Evolutionary conservation across 768 basidiomycete species (phyloP).

Genomic region (Boletus sensibilis): DNA sequence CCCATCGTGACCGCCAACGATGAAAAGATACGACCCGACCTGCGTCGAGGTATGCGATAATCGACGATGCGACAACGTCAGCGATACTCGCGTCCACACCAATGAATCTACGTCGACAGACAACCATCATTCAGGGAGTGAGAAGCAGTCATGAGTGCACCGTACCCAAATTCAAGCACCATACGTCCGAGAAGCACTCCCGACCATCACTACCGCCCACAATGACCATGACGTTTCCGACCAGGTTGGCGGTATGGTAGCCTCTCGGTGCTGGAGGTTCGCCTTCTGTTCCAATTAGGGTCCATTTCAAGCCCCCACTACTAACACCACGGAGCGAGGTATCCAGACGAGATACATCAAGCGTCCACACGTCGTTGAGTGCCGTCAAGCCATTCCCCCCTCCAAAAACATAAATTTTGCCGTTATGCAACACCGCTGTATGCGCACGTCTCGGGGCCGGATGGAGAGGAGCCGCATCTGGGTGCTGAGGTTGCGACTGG

Average conservation of each 20-base stretch:
- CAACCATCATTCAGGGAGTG: not conserved
- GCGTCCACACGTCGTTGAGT: slow-evolving; percentile 85
- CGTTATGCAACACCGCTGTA: slow-evolving; percentile 70
- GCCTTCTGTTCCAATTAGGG: slow-evolving; percentile 54
- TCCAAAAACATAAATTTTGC: slow-evolving; percentile 83
- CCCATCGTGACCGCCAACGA: slow-evolving; percentile 88
- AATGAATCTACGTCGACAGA: slow-evolving; percentile 22
- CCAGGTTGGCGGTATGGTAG: slow-evolving; percentile 88
- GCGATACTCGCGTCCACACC: slow-evolving; percentile 29
- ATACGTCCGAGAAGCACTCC: slow-evolving; percentile 86
- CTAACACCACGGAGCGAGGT: slow-evolving; percentile 19
- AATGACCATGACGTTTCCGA: slow-evolving; percentile 83
- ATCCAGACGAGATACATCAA: slow-evolving; percentile 59
- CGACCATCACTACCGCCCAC: slow-evolving; percentile 90
- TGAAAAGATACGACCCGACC: slow-evolving; percentile 89
- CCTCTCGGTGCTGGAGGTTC: slow-evolving; percentile 66
- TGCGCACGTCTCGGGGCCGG: slow-evolving; percentile 84
- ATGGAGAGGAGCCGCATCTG: slow-evolving; percentile 20
- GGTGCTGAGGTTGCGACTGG: slow-evolving; percentile 7
- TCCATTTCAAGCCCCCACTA: slow-evolving; percentile 49
- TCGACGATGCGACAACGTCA: slow-evolving; percentile 45
- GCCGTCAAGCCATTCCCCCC: slow-evolving; percentile 94
- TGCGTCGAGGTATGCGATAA: slow-evolving; percentile 86
- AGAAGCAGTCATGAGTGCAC: not conserved
- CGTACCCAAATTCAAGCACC: slow-evolving; percentile 83